phyloP scores from a whole-genome alignment of 1,284 basidiomycete species.

The Chiua sp. region DNA sequence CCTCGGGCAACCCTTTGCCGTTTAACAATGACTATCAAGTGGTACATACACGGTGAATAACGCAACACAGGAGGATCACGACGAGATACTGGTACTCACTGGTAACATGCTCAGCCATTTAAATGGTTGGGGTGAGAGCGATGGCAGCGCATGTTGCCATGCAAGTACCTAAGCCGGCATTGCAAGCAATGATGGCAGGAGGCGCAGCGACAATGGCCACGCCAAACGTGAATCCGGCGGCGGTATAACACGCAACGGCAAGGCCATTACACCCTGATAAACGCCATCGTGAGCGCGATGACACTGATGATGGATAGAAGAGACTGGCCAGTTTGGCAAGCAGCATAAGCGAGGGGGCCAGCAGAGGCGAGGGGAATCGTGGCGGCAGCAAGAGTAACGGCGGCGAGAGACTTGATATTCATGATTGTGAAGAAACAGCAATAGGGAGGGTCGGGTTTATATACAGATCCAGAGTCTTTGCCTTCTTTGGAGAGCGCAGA shows the following conservation, averaged over 20 bases:
- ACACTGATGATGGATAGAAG: too few species aligned
- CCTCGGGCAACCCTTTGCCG: background rate
- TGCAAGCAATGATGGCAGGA: too few species aligned
- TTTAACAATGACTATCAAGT: background rate
- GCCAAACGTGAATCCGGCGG: constrained; percentile 57
- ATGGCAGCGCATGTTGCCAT: constrained; percentile 45
- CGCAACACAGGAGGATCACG: background rate
- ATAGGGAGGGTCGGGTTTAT: too few species aligned
- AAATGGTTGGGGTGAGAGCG: constrained; percentile 39
- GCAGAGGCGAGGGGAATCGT: too few species aligned
- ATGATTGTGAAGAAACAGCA: too few species aligned
- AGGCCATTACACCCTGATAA: too few species aligned
- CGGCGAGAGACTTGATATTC: too few species aligned
- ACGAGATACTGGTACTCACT: background rate
- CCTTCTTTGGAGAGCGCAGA: too few species aligned
- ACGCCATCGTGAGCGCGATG: too few species aligned
- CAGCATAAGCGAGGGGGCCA: too few species aligned
- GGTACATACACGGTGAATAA: background rate
- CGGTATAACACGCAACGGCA: constrained; percentile 59
- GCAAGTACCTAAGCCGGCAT: constrained; percentile 52
- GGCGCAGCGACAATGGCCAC: constrained; percentile 48
- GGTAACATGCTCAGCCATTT: background rate
- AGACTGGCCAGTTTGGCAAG: too few species aligned
- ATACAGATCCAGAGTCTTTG: too few species aligned
- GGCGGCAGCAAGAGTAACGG: constrained; percentile 26